phyloP scores from a whole-genome alignment of 768 basidiomycete species.

The Trametes elegans region DNA sequence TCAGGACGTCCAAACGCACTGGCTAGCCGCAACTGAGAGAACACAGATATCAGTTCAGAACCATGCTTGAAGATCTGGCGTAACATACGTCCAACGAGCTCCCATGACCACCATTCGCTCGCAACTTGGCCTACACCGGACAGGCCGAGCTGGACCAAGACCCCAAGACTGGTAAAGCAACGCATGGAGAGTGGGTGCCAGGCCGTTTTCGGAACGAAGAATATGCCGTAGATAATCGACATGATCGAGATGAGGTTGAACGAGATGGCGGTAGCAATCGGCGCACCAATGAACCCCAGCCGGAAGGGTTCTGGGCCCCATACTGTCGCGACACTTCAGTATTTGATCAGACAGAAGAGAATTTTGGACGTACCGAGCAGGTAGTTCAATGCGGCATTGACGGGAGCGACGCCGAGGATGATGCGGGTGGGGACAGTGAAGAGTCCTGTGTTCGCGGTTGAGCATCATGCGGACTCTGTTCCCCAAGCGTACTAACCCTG shows the following conservation, averaged over 20 bases:
- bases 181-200: slow-evolving; percentile 75
- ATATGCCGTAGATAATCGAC: slow-evolving; percentile 62
- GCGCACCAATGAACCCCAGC: slow-evolving; percentile 90
- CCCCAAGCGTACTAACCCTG: slow-evolving; percentile 49
- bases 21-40: slow-evolving; percentile 48
- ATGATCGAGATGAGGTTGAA: slow-evolving; percentile 78
- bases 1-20: slow-evolving; percentile 32
- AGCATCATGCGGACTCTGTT: not conserved
- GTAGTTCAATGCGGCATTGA: slow-evolving; percentile 83
- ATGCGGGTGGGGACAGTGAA: slow-evolving; percentile 86
- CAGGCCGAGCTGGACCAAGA: slow-evolving; percentile 72
- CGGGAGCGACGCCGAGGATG: slow-evolving; percentile 77
- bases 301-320: slow-evolving; percentile 81
- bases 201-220: slow-evolving; percentile 65
- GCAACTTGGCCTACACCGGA: slow-evolving; percentile 86
- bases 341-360: no score
- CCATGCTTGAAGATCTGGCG: not conserved
- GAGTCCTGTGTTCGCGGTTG: slow-evolving; percentile 45
- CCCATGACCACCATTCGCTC: slow-evolving; percentile 98
- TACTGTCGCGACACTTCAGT: slow-evolving; percentile 39
- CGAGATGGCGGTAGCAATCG: slow-evolving; percentile 83
- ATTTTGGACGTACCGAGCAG: slow-evolving; percentile 65
- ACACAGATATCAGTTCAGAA: not conserved
- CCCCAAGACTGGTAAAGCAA: slow-evolving; percentile 64
- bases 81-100: slow-evolving; percentile 63